Percentiles rank a stretch among this genome's conserved stretches.
Conservation (phyloP, 352 stramenopile species). For the Phytopythium ostracodes region DNA sequence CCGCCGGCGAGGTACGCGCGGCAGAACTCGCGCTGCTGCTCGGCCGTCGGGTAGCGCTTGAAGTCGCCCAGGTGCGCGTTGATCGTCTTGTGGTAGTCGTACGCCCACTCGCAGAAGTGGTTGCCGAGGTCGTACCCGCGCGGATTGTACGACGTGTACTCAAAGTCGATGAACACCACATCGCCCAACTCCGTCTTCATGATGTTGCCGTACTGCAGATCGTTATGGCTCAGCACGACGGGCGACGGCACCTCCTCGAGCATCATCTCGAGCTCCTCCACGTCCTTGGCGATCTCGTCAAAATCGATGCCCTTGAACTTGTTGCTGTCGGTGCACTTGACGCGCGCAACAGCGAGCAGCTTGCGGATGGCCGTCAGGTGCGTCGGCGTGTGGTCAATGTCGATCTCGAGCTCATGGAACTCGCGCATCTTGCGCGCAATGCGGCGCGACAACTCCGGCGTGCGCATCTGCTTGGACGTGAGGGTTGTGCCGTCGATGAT, state of each 20-base stretch:
- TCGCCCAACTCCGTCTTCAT: constrained; percentile 60
- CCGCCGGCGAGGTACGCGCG: constrained; percentile 56
- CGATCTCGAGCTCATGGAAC: constrained; percentile 71
- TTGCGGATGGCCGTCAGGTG: constrained; percentile 55
- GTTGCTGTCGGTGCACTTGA: constrained; percentile 38
- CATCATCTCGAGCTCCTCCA: constrained; percentile 55
- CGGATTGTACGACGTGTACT: constrained; percentile 92
- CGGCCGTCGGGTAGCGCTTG: constrained; percentile 55
- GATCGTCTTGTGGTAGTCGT: constrained; percentile 82
- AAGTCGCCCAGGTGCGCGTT: constrained; percentile 77
- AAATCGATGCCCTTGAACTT: constrained; percentile 50
- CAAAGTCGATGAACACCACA: constrained; percentile 91
- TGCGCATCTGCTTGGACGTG: constrained; percentile 68
- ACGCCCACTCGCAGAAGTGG: constrained; percentile 90
- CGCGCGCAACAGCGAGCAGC: constrained; percentile 50
- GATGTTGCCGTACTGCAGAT: constrained; percentile 92
- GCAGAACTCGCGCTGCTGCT: constrained; percentile 70
- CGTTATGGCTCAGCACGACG: constrained; percentile 90
- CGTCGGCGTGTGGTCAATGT: constrained; percentile 51
- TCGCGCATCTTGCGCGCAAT: constrained; percentile 66
- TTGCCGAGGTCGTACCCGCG: constrained; percentile 91
- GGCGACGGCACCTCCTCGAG: constrained; percentile 59
- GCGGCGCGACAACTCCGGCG: constrained; percentile 30
- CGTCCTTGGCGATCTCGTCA: constrained; percentile 31
- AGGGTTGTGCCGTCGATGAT: constrained; percentile 69